Evolutionary conservation across 106 monocot genomes (phyloP).

Genomic region (Gastrodia elata): DNA sequence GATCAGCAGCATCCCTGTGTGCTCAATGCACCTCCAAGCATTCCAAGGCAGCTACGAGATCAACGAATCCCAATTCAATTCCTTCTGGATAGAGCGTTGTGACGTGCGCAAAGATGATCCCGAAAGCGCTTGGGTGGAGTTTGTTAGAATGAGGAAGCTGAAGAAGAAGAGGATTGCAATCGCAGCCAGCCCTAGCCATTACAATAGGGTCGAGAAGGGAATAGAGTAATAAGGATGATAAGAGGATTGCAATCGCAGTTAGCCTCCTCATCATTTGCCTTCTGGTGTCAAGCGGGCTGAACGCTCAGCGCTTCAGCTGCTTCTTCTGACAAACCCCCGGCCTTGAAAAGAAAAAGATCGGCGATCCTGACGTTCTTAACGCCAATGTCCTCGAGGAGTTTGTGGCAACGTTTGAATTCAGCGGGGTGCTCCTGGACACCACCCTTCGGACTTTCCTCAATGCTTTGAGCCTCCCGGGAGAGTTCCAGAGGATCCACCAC

Average conservation of each 20-base stretch:
- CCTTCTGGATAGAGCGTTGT: constrained; percentile 56
- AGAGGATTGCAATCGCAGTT: too few relatives aligned
- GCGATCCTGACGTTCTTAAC: constrained; percentile 69
- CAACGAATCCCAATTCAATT: constrained; percentile 32
- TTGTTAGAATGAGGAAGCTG: constrained; percentile 62
- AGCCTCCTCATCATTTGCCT: constrained; percentile 23
- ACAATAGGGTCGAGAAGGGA: constrained; percentile 82
- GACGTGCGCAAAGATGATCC: constrained; percentile 22
- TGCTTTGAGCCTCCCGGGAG: constrained; percentile 81
- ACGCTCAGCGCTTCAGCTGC: constrained; percentile 39
- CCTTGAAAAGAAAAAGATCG: constrained; percentile 78
- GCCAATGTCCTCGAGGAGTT: constrained; percentile 65
- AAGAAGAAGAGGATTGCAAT: constrained; percentile 60
- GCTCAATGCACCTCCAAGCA: constrained; percentile 15
- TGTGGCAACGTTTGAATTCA: constrained; percentile 60
- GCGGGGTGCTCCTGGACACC: constrained; percentile 54
- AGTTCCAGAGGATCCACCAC: constrained; percentile 89
- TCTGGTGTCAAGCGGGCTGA: constrained; percentile 44
- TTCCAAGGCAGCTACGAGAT: constrained; percentile 32
- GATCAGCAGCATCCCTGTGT: constrained; percentile 54
- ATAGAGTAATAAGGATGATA: too few relatives aligned
- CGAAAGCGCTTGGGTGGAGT: constrained; percentile 71
- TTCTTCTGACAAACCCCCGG: constrained; percentile 81
- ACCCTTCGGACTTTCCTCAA: constrained; percentile 68
- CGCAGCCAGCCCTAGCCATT: constrained; percentile 76